Evolutionary conservation across 306 rosid genomes (phyloP), one percentile per base, ranked within the genome.

Genomic region (Vigna hirtella): DNA sequence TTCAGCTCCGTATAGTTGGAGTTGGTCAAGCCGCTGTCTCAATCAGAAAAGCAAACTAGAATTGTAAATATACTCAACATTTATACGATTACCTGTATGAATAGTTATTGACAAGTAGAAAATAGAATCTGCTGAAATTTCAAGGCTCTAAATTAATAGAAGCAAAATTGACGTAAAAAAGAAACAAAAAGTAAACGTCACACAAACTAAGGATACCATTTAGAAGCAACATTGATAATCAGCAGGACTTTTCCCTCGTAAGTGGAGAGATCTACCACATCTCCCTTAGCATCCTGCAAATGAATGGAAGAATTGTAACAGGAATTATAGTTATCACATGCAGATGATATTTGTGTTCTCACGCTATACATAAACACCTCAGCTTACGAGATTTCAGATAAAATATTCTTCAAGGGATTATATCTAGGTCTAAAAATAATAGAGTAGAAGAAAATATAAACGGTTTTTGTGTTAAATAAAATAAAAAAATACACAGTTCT

Each of bases 141-240:
- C 66, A 38, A 2, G 28, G 43, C 56, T 49, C 38, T 18, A 69
- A 69, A 61, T 32, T n/a, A 59, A 80, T 10, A 57, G 5, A 73
- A 55, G 48, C 57, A 32, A 6, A 63, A 43, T 50, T 15, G 68
- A 10, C 32, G 43, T 0, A 26, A 30, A 74, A 47, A 48, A 14
- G 3, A n/a, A n/a, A 12, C 6, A 40, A 17, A 5, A 7, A 51
- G 63, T 30, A 50, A 6, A 58, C 71, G 70, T 40, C 76, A 55
- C 63, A 62, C 69, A 40, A 36, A 72, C 16, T 62, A 32, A 68
- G 72, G 22, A 14, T 80, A 90, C 93, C 97, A 92, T 86, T 90
- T 82, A 68, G 95, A 92, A 72, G 97, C 97, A 90, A 92, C 97
- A 76, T 92, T 92, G 80, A 92, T 70, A 45, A 92, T 81, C 56